Conservation (phyloP, 257 asterid species). For the Echites panduratus region DNA sequence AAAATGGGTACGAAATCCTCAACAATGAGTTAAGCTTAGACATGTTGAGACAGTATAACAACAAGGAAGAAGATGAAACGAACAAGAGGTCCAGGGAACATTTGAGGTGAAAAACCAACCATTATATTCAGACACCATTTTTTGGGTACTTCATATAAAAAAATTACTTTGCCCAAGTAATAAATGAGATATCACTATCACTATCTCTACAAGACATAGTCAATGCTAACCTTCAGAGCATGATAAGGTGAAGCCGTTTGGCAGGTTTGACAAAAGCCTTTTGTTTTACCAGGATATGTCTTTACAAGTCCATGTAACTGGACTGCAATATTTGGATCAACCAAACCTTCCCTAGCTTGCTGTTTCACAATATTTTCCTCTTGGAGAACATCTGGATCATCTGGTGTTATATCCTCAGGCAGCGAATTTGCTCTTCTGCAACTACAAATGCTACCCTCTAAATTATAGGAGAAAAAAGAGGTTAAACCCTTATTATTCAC, state of each 20-base stretch:
- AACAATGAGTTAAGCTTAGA: not conserved
- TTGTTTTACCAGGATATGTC: conserved; percentile 61
- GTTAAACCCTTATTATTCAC: not conserved
- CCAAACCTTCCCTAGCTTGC: conserved; percentile 50
- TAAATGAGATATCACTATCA: not conserved
- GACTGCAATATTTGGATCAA: conserved; percentile 60
- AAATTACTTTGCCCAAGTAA: not conserved
- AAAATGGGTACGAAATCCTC: not conserved
- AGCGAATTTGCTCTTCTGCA: conserved; percentile 52
- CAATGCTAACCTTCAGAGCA: conserved; percentile 67
- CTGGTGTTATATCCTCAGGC: conserved; percentile 52
- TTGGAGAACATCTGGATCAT: conserved; percentile 84
- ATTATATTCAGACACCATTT: not conserved
- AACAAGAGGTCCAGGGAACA: not conserved
- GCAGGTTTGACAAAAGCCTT: conserved; percentile 64
- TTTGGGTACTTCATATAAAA: not conserved
- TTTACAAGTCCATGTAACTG: conserved; percentile 78
- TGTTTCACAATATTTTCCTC: conserved; percentile 78
- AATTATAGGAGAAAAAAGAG: conserved; percentile 12
- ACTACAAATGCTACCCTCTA: conserved; percentile 83
- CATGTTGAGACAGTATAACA: not conserved
- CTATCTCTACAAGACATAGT: not conserved
- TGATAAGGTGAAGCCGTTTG: conserved; percentile 75
- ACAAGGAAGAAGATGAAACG: not conserved
- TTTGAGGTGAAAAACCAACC: not conserved